Percentiles rank a stretch among this genome's conserved stretches.
Evolutionary conservation across 2,329 filamentous ascomycete genomes (phyloP).

Genomic region (Ophiostoma quercus): DNA sequence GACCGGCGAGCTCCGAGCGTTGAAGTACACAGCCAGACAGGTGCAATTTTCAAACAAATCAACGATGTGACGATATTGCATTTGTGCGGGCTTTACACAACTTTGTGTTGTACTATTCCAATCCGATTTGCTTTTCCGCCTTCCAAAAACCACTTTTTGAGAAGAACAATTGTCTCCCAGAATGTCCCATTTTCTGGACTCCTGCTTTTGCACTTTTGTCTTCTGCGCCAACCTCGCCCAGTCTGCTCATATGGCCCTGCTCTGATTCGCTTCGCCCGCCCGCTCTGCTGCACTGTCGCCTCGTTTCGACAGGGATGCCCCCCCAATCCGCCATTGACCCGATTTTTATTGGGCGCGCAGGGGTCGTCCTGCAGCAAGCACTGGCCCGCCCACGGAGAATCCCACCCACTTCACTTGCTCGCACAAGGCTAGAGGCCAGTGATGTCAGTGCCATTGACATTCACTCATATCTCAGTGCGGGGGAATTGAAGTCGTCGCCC

Average conservation of each 20-base stretch:
- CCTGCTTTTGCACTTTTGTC: not conserved
- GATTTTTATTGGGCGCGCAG: slow-evolving; percentile 18
- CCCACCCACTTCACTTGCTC: slow-evolving; percentile 13
- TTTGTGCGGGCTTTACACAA: not conserved
- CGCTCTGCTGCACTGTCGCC: slow-evolving; percentile 10
- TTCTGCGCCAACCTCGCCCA: not conserved
- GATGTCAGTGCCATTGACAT: slow-evolving; percentile 20
- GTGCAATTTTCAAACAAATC: not conserved
- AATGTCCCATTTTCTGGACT: not conserved
- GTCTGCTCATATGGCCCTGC: not conserved
- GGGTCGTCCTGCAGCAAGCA: slow-evolving; percentile 12
- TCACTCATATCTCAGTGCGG: not conserved
- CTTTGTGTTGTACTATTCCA: not conserved
- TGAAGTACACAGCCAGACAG: not conserved
- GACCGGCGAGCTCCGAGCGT: slow-evolving; percentile 2
- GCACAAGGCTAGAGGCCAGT: slow-evolving; percentile 17
- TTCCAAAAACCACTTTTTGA: not conserved
- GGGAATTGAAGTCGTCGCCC: slow-evolving; percentile 3
- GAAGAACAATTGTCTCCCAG: not conserved
- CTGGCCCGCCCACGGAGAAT: not conserved
- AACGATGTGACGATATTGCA: not conserved
- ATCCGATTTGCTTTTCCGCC: not conserved
- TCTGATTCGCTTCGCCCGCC: slow-evolving; percentile 18
- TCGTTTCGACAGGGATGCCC: slow-evolving; percentile 3
- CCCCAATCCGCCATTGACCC: slow-evolving; percentile 10